Conservation (phyloP, 495 filamentous ascomycete species). For the Penicillium cinerascens region DNA sequence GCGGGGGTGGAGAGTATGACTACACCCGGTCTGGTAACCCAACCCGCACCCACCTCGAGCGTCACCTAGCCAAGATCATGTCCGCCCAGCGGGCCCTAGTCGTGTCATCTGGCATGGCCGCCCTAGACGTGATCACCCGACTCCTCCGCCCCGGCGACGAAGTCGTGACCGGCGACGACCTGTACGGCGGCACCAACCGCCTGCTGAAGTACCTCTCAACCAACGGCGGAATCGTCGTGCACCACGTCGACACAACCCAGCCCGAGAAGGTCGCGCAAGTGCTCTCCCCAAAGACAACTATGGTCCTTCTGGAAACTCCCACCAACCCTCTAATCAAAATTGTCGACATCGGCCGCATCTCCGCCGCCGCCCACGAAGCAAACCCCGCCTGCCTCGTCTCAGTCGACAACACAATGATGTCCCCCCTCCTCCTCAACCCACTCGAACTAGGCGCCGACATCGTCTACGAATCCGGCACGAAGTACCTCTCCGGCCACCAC, state of each 20-base stretch:
- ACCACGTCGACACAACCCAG: slow-evolving; percentile 91
- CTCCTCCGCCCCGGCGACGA: slow-evolving; percentile 91
- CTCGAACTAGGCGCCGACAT: slow-evolving; percentile 93
- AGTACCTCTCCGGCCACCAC: slow-evolving; percentile 96
- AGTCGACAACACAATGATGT: slow-evolving; percentile 99
- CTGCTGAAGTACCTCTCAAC: slow-evolving; percentile 87
- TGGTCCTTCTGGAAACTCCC: slow-evolving; percentile 94
- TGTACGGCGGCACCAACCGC: slow-evolving; percentile 95
- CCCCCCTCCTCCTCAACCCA: slow-evolving; percentile 85
- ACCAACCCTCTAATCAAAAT: slow-evolving; percentile 99
- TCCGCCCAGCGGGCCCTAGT: slow-evolving; percentile 84
- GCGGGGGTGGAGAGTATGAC: slow-evolving; percentile 83
- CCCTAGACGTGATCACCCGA: slow-evolving; percentile 94
- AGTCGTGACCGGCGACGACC: slow-evolving; percentile 92
- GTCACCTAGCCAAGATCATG: slow-evolving; percentile 99
- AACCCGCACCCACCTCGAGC: slow-evolving; percentile 91
- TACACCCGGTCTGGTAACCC: slow-evolving; percentile 97
- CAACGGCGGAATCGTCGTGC: slow-evolving; percentile 83
- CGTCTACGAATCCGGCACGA: slow-evolving; percentile 95
- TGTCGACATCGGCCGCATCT: slow-evolving; percentile 80
- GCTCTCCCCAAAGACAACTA: slow-evolving; percentile 75
- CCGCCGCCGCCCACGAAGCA: slow-evolving; percentile 66
- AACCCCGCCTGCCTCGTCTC: slow-evolving; percentile 81
- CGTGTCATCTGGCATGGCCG: slow-evolving; percentile 95
- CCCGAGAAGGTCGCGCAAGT: slow-evolving; percentile 63